Evolutionary conservation across 129 eudicot species (phyloP), one percentile per base, ranked within the genome.

Genomic region (Saposhnikovia divaricata): DNA sequence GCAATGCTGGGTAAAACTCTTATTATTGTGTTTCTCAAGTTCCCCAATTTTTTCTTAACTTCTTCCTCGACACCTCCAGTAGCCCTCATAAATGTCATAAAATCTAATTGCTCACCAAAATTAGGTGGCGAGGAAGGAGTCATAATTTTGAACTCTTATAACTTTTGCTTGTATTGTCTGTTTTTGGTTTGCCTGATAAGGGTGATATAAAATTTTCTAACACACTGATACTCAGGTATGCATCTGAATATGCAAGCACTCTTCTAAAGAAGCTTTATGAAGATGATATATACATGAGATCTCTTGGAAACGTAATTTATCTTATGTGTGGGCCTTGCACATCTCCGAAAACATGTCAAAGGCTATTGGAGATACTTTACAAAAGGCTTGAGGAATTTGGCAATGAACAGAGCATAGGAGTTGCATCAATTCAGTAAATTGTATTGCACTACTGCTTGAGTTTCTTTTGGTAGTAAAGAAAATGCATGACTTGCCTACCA

Each of bases 311-410:
- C 70, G 97, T 96, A 45, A 85, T 92, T 43, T 96, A 96, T 80
- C 83, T 92, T 42, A 96, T 96, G 97, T 90, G 97, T 45, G 97
- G 97, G 77, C 99, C 99, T 9, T 89, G 92, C 83, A 90, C 99
- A 13, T 84, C 95, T 47, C 88, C 91, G 14, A 80, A 72, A 5
- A 81, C 77, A 34, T 92, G 98, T 87, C 77, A 63, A 57, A 82
- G 72, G 57, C 51, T 89, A 48, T 82, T 92, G 55, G 83, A 80
- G 79, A 92, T 84, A 61, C 85, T 95, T n/a, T 83, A 84, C 77
- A 45, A 46, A 27, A 79, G 94, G 81, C 87, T 95, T 7, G 90
- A 92, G 70, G 94, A 87, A 81, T 90, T 92, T 40, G 51, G 81
- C 76, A 80, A 80, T 25, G 87, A 80, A 69, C 80, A 83, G 69